Conservation (phyloP, 2,329 filamentous ascomycete species). For the Trichophyton simii region DNA sequence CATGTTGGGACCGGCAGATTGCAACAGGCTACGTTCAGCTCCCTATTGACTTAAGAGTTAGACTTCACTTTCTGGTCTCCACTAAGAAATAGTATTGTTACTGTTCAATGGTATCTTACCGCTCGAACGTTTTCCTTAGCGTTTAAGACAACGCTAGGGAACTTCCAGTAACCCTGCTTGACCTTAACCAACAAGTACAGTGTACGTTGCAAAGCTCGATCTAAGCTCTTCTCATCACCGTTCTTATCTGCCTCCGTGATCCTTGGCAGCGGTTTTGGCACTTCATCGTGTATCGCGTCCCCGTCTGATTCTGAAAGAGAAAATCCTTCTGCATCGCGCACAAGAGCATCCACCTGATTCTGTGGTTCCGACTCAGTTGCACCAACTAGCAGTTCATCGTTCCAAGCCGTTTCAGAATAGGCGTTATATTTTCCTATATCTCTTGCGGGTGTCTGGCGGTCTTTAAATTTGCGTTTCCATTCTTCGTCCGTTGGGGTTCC, state of each 20-base stretch:
- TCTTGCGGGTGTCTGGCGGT: slow-evolving; percentile 63
- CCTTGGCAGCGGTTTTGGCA: slow-evolving; percentile 59
- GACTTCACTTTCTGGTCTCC: not conserved
- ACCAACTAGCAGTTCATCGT: slow-evolving; percentile 76
- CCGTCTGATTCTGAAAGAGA: slow-evolving; percentile 19
- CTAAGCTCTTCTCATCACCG: slow-evolving; percentile 64
- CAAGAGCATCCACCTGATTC: slow-evolving; percentile 52
- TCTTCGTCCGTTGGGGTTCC: slow-evolving; percentile 73
- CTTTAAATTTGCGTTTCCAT: slow-evolving; percentile 74
- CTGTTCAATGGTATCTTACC: slow-evolving; percentile 43
- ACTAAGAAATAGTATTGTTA: not conserved
- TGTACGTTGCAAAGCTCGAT: slow-evolving; percentile 66
- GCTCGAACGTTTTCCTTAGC: slow-evolving; percentile 66
- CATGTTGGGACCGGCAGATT: slow-evolving; percentile 83
- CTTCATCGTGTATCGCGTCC: slow-evolving; percentile 42
- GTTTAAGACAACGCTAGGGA: slow-evolving; percentile 60
- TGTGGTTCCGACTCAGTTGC: slow-evolving; percentile 54
- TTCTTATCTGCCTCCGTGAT: slow-evolving; percentile 65
- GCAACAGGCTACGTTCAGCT: slow-evolving; percentile 63
- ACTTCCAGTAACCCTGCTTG: slow-evolving; percentile 61
- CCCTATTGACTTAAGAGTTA: slow-evolving; percentile 43
- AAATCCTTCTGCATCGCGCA: slow-evolving; percentile 58
- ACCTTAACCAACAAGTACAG: slow-evolving; percentile 74
- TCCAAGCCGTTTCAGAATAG: slow-evolving; percentile 64
- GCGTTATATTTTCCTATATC: slow-evolving; percentile 79